phyloP scores from a whole-genome alignment of 2,329 filamentous ascomycete species.

The Arthrobotrys musiformis region DNA sequence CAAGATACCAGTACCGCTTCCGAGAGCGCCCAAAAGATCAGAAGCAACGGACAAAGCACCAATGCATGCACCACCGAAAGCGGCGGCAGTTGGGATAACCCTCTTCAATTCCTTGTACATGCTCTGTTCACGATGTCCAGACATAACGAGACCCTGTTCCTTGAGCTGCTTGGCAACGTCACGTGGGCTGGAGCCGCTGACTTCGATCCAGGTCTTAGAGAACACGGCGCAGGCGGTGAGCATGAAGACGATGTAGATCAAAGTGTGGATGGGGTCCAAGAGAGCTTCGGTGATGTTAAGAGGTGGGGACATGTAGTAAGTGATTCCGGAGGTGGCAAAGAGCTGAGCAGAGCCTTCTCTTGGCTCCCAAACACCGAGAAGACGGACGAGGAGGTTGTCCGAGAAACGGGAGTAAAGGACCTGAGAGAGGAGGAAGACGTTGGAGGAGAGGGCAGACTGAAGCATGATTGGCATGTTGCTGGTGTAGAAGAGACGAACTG shows the following conservation, averaged over 20 bases:
- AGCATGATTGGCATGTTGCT: constrained; percentile 99
- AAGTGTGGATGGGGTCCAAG: constrained; percentile 95
- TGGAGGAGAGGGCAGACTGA: constrained; percentile 97
- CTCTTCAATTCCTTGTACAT: constrained; percentile 99
- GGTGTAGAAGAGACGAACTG: constrained; percentile 98
- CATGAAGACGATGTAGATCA: constrained; percentile 97
- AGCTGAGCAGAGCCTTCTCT: constrained; percentile 96
- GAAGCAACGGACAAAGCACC: constrained; percentile 94
- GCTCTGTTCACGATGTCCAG: constrained; percentile 98
- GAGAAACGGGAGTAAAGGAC: constrained; percentile 99
- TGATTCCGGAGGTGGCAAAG: constrained; percentile 88
- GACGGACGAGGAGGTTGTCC: constrained; percentile 96
- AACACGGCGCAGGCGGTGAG: constrained; percentile 96
- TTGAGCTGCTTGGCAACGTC: constrained; percentile 99
- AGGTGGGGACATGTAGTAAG: constrained; percentile 99
- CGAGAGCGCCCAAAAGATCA: constrained; percentile 93
- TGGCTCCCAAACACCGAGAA: constrained; percentile 98
- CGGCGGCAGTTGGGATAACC: constrained; percentile 96
- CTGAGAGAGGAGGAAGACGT: constrained; percentile 98
- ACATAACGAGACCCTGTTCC: constrained; percentile 99
- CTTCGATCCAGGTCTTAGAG: constrained; percentile 99
- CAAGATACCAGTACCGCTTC: constrained; percentile 96
- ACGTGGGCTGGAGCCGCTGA: constrained; percentile 94
- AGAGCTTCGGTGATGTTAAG: constrained; percentile 97
- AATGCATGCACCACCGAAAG: constrained; percentile 98